A percentile compares a stretch with the other conserved stretches of the same genome.
These are phyloP conservation scores for Wakefieldia striispora DNA, from an alignment of 768 basidiomycete genomes.

Conservation along the genomic window DNA sequence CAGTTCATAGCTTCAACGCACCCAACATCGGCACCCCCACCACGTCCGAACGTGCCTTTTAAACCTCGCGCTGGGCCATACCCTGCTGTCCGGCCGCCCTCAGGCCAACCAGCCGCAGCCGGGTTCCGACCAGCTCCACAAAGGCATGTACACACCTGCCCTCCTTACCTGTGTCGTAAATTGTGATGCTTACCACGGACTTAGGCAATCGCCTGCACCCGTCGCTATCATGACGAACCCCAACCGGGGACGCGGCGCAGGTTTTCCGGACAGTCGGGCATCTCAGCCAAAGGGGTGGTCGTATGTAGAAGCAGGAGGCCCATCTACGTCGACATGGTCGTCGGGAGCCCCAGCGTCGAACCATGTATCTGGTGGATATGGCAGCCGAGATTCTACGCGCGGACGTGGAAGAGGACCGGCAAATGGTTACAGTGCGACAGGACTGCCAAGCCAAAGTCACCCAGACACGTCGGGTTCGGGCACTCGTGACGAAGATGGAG, in stretches of 20 bases:
- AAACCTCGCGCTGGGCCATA: constrained; percentile 67
- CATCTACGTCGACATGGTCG: background rate
- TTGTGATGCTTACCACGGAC: background rate
- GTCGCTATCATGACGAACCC: constrained; percentile 81
- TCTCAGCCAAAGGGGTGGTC: constrained; percentile 4
- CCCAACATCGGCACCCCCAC: constrained; percentile 50
- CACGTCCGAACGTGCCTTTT: constrained; percentile 52
- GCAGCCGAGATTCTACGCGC: background rate
- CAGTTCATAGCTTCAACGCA: constrained; percentile 83
- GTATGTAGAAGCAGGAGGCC: constrained; percentile 8
- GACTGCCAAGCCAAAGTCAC: background rate
- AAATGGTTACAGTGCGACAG: constrained; percentile 7
- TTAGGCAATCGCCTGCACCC: constrained; percentile 38
- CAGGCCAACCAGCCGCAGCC: constrained; percentile 53
- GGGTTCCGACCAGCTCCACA: constrained; percentile 61
- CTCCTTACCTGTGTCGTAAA: background rate
- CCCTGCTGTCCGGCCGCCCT: constrained; percentile 53
- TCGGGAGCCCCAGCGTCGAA: constrained; percentile 1
- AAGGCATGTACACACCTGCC: constrained; percentile 9
- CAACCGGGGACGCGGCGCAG: constrained; percentile 41
- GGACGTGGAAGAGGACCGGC: constrained; percentile 9
- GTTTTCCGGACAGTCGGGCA: constrained; percentile 15
- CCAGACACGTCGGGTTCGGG: background rate
- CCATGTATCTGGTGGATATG: background rate
- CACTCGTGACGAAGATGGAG: constrained; percentile 2